Percentiles rank a stretch among this genome's conserved stretches.
phyloP scores from a whole-genome alignment of 495 filamentous ascomycete species.

The Neurospora sp. region DNA sequence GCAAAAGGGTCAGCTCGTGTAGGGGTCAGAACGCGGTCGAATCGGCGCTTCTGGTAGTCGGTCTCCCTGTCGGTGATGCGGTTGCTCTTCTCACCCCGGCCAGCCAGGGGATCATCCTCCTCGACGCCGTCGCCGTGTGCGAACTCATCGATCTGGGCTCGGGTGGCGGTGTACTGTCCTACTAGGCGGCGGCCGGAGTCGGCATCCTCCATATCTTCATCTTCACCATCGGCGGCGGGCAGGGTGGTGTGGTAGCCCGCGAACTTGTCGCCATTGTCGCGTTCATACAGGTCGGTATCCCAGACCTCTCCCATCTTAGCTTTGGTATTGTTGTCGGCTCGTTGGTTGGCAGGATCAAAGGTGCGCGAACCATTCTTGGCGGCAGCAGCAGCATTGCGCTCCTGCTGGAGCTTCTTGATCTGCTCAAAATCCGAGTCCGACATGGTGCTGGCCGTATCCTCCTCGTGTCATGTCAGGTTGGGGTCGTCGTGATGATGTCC shows the following conservation, averaged over 20 bases:
- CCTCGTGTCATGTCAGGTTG: background rate
- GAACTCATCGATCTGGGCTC: constrained; percentile 88
- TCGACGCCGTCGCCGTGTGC: constrained; percentile 73
- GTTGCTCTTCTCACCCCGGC: constrained; percentile 71
- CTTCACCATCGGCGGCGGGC: constrained; percentile 69
- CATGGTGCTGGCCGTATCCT: constrained; percentile 28
- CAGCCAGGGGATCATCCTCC: constrained; percentile 83
- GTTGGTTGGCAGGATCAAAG: constrained; percentile 79
- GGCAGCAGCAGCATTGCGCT: constrained; percentile 80
- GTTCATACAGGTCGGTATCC: constrained; percentile 88
- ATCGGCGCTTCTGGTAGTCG: constrained; percentile 93
- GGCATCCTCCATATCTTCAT: constrained; percentile 70
- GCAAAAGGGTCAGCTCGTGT: constrained; percentile 85
- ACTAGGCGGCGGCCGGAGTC: constrained; percentile 71
- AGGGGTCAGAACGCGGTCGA: constrained; percentile 77
- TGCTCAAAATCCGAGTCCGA: constrained; percentile 72
- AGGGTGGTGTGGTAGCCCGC: constrained; percentile 88
- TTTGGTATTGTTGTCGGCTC: constrained; percentile 85
- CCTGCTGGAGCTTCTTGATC: constrained; percentile 73
- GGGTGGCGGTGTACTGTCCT: constrained; percentile 93
- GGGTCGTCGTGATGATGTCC: background rate
- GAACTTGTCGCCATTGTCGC: constrained; percentile 63
- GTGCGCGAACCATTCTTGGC: constrained; percentile 78
- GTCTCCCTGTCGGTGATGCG: constrained; percentile 88
- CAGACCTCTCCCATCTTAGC: constrained; percentile 89